A percentile compares a stretch with the other conserved stretches of the same genome.
Conservation (phyloP, 2,329 filamentous ascomycete species). For the Claviceps africana region DNA sequence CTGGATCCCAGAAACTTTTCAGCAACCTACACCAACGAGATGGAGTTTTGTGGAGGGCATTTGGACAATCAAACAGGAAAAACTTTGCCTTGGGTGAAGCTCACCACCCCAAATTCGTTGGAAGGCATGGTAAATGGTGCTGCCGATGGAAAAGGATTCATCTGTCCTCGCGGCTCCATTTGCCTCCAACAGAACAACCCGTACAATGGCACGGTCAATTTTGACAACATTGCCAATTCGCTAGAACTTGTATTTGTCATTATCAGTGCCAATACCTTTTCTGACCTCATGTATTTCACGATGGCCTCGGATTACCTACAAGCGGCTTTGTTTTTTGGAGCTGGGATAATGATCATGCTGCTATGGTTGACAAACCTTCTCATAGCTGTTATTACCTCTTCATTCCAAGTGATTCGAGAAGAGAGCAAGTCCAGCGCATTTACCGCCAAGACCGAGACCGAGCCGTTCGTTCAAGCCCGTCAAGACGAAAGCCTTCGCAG, state of each 20-base stretch:
- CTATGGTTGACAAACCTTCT: constrained; percentile 90
- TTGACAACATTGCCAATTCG: constrained; percentile 88
- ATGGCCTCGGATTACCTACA: constrained; percentile 83
- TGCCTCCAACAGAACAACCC: constrained; percentile 73
- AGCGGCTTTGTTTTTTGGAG: constrained; percentile 63
- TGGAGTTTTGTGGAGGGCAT: constrained; percentile 80
- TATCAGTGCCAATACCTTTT: constrained; percentile 96
- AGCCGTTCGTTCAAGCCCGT: constrained; percentile 22
- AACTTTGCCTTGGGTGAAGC: constrained; percentile 52
- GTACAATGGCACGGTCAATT: constrained; percentile 74
- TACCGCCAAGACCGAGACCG: constrained; percentile 59
- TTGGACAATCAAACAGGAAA: constrained; percentile 45
- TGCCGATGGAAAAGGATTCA: constrained; percentile 59
- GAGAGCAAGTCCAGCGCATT: constrained; percentile 93
- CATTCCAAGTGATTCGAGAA: constrained; percentile 94
- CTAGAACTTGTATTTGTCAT: constrained; percentile 92
- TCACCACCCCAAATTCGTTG: constrained; percentile 21
- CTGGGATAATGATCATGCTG: constrained; percentile 77
- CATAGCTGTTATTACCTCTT: constrained; percentile 95
- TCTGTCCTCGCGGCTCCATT: constrained; percentile 71
- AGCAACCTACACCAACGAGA: constrained; percentile 45
- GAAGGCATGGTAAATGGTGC: constrained; percentile 36
- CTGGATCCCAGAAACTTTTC: constrained; percentile 37
- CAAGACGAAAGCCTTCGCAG: constrained; percentile 25
- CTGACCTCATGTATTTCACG: constrained; percentile 86